Evolutionary conservation across 495 filamentous ascomycete genomes (phyloP), one percentile per base, ranked within the genome.

Genomic region (Talaromyces thailandensis): DNA sequence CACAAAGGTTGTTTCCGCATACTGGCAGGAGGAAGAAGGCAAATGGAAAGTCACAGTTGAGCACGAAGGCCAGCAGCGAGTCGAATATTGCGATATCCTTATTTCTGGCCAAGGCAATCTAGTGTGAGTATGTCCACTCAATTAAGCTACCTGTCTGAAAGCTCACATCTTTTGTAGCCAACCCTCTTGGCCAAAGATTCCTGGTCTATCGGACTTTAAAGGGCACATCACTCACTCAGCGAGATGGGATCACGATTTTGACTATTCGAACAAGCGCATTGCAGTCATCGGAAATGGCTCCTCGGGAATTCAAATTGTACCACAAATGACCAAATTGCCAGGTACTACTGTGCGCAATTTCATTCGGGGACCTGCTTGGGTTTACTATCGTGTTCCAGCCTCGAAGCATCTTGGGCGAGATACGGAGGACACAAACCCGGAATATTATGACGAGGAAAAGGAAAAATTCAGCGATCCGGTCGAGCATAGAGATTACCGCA

Each of bases 221-320:
- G 85, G 85, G 0, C 74, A 76, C 59, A 60, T 81, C 55, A 73
- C 85, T 62, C 84, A 88, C 60, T 82, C 75, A 26, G 85, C 84
- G 16, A 67, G 73, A 18, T 88, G 81, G 79, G 79, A 84, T 55
- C 68, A 69, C 62, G 75, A 65, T 9, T 76, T 78, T 25, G 75
- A 81, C 55, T 73, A 81, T 6, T 67, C 67, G 8, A 77, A 75
- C 4, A 86, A 85, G 63, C 71, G 70, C 16, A 74, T 87, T 35
- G 81, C 78, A 6, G 64, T 85, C 1, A 79, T 86, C 40, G 84
- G 84, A 61, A 79, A 66, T 71, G 82, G 82, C 51, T 73, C 70
- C 7, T 78, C 74, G 0, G 12, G 68, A 2, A 69, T 75, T 24
- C 85, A 88, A 65, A 76, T 87, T 9, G 73, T 86, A 3, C 83